Percentiles rank a stretch among this genome's conserved stretches.
These are phyloP conservation scores for Colletotrichum limetticola DNA, from an alignment of 2,329 filamentous ascomycete species.

Conservation along the genomic window DNA sequence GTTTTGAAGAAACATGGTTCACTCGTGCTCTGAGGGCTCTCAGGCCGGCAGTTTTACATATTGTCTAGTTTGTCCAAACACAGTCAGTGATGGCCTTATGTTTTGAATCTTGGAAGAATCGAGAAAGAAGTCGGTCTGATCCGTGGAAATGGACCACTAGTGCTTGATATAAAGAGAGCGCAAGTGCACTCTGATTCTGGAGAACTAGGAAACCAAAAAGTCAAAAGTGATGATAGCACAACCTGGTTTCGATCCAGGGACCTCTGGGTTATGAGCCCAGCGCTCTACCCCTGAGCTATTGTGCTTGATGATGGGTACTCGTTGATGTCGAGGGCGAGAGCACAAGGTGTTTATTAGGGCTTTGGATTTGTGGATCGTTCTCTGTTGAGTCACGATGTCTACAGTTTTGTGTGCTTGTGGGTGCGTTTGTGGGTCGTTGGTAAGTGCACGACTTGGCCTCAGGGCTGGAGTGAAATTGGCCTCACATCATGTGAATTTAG, in stretches of 20 bases:
- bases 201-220: not conserved
- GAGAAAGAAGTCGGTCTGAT: not conserved
- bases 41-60: not conserved
- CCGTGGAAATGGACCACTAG: not conserved
- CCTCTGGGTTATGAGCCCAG: constrained; percentile 34
- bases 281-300: constrained; percentile 34
- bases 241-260: constrained; percentile 32
- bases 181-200: not conserved
- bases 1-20: not conserved
- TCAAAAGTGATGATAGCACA: constrained; percentile 3
- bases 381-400: not conserved
- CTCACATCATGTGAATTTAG: not conserved
- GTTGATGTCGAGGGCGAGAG: fast-evolving
- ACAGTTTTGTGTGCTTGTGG: not conserved
- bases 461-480: not conserved
- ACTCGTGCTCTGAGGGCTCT: not conserved
- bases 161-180: not conserved
- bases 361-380: not conserved
- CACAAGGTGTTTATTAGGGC: not conserved
- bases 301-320: constrained; percentile 3
- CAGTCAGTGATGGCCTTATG: not conserved
- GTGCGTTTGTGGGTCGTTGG: not conserved
- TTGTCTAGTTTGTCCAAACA: not conserved
- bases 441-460: not conserved
- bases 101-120: not conserved